phyloP scores from a whole-genome alignment of 306 rosid species.

The Cercis canadensis region DNA sequence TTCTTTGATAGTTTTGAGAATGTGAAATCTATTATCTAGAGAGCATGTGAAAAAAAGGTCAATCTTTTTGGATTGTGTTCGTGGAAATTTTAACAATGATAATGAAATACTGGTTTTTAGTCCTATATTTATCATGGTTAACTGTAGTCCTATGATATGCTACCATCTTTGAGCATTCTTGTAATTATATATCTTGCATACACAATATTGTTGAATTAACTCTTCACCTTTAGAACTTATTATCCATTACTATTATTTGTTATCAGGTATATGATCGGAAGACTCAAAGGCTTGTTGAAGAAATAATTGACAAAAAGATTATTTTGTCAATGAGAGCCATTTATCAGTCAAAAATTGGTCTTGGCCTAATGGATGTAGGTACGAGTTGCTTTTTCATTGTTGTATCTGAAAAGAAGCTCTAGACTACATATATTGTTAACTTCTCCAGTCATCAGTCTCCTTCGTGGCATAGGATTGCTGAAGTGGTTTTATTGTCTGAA shows the following conservation, averaged over 20 bases:
- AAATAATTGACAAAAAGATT: conserved; percentile 85
- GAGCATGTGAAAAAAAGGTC: conserved; percentile 3
- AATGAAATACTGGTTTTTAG: conserved; percentile 9
- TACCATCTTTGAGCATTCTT: background rate
- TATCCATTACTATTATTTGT: conserved; percentile 27
- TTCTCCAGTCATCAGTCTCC: conserved; percentile 23
- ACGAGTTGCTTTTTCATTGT: conserved; percentile 22
- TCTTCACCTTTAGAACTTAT: conserved; percentile 10
- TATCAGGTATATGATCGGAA: conserved; percentile 87
- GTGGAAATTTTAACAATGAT: conserved; percentile 18
- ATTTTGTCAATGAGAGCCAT: conserved; percentile 97
- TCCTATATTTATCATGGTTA: conserved; percentile 9
- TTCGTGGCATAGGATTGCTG: conserved; percentile 12
- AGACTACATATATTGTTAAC: conserved; percentile 2
- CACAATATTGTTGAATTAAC: background rate
- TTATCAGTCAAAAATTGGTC: conserved; percentile 94
- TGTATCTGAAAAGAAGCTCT: conserved; percentile 34
- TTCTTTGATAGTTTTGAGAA: background rate
- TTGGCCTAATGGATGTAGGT: conserved; percentile 91
- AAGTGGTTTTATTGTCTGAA: background rate
- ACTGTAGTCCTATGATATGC: background rate
- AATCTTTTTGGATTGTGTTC: background rate
- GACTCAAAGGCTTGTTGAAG: conserved; percentile 90
- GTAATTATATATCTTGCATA: background rate
- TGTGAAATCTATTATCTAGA: conserved; percentile 19